phyloP scores from a whole-genome alignment of 1,139 yeast species.

The Kurtzmaniella quercitrusa region DNA sequence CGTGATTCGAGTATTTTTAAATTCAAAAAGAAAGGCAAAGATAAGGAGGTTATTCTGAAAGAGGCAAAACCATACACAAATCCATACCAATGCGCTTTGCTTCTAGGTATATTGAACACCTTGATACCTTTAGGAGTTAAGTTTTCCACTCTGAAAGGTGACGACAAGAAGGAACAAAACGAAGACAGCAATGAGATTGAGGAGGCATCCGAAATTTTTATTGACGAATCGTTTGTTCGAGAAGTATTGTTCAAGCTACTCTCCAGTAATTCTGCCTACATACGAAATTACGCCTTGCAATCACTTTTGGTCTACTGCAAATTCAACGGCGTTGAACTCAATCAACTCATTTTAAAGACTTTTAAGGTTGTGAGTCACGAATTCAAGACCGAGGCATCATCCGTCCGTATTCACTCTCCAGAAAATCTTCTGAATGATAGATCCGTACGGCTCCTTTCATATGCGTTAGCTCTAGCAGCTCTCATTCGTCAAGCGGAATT shows the following conservation, averaged over 20 bases:
- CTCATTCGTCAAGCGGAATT: constrained; percentile 37
- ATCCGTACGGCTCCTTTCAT: constrained; percentile 26
- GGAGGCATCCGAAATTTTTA: constrained; percentile 6
- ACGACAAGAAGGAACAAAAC: constrained; percentile 7
- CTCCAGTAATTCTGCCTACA: constrained; percentile 30
- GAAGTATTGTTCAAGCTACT: constrained; percentile 30
- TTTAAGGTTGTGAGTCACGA: constrained; percentile 33
- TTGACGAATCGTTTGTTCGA: constrained; percentile 21
- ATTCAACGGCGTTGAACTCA: constrained; percentile 32
- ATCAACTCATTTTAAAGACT: constrained; percentile 29
- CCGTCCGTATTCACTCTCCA: constrained; percentile 10
- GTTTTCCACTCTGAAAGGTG: constrained; percentile 14
- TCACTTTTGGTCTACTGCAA: constrained; percentile 30
- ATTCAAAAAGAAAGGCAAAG: constrained; percentile 20
- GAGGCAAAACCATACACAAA: constrained; percentile 30
- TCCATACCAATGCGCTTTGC: constrained; percentile 31
- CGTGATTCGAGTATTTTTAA: constrained; percentile 27
- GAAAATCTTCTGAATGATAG: constrained; percentile 22
- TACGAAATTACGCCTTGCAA: constrained; percentile 33
- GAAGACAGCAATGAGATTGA: constrained; percentile 7
- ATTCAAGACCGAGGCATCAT: constrained; percentile 15
- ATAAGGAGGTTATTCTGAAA: constrained; percentile 14
- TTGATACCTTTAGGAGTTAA: constrained; percentile 37
- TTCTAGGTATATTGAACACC: constrained; percentile 27
- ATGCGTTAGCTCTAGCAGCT: constrained; percentile 35